A percentile compares a stretch with the other conserved stretches of the same genome.
Evolutionary conservation across 371 early-diverging fungal species (phyloP).

Genomic region (Batrachochytrium dendrobatidis): DNA sequence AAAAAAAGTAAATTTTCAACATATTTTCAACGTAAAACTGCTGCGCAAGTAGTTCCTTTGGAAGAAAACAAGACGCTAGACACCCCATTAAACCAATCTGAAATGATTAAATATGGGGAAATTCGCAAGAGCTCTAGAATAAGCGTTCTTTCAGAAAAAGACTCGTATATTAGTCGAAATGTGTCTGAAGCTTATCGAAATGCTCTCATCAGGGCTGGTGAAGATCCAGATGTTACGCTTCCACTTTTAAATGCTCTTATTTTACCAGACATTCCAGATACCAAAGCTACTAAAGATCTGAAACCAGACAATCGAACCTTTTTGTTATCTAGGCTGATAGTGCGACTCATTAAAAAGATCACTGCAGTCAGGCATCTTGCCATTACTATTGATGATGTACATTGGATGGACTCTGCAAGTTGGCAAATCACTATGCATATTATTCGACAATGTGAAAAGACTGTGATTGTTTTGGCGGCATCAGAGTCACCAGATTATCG

Average conservation of each 20-base stretch:
- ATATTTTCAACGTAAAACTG: no score
- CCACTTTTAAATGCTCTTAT: conserved; percentile 9
- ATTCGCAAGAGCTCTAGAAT: no score
- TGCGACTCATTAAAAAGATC: neutral
- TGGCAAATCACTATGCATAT: conserved; percentile 6
- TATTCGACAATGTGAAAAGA: neutral
- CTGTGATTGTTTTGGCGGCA: neutral
- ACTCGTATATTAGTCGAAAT: no score
- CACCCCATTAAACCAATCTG: no score
- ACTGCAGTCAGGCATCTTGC: neutral
- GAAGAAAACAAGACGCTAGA: no score
- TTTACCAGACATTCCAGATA: conserved; percentile 2
- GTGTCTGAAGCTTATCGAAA: neutral
- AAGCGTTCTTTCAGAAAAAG: no score
- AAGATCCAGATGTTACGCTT: conserved; percentile 4
- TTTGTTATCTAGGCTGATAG: conserved; percentile 1
- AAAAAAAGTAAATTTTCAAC: no score
- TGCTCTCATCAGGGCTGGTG: conserved; percentile 1
- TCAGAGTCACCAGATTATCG: neutral
- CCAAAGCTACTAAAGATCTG: conserved; percentile 1
- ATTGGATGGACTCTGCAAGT: conserved; percentile 10
- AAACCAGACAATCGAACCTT: conserved; percentile 3
- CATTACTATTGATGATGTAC: conserved; percentile 7
- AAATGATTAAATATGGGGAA: no score
- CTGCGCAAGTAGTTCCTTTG: no score